Base-by-base conservation (phyloP, 805 yeast genomes). In the Groenewaldozyma tartarivorans region DNA sequence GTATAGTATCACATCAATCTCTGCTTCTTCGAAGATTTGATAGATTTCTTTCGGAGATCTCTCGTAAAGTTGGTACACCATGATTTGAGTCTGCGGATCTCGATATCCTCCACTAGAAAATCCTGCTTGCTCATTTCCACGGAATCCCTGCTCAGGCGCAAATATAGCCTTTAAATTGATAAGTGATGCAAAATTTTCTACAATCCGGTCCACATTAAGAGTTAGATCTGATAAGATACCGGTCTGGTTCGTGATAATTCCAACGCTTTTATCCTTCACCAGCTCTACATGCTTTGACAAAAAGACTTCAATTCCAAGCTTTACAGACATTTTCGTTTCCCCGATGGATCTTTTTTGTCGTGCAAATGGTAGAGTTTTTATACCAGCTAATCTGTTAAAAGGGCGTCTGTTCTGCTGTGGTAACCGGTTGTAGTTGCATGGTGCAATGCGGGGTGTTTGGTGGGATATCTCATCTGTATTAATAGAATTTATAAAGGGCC, bases 101-200 rank as follows among this genome's bases (percentile, higher is more conserved):
- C 31, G 19, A 33, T 42, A 42, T 16, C 41, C 45, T 7, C 45
- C 45, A 19, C 38, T 38, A 6, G 45, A 42, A 17, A 7, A 33
- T 18, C 45, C 45, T 7, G 45, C 45, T 22, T 42, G 45, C 22
- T 38, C 42, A 15, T 40, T 39, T 7, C 45, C 45, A 15, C 45
- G 9, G 20, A 42, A 42, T 9, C 45, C 45, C 20, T 42, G 45
- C 18, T 42, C 45, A 4, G 45, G 45, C 6, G 45, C 45, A 20
- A 42, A 42, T 7, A 42, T 42, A 26, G 45, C 45, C 17, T 24
- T 38, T 6, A 42, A 33, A 17, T 38, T 33, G n/a, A 42, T 15
- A 17, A 30, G 19, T 3, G 20, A 26, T 9, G 18, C 21, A 15
- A 26, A 21, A 11, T 31, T 15, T 13, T 13, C 13, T 6, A 9